Base-by-base conservation (phyloP, 2,329 filamentous ascomycete genomes). In the Fusarium agapanthi region DNA sequence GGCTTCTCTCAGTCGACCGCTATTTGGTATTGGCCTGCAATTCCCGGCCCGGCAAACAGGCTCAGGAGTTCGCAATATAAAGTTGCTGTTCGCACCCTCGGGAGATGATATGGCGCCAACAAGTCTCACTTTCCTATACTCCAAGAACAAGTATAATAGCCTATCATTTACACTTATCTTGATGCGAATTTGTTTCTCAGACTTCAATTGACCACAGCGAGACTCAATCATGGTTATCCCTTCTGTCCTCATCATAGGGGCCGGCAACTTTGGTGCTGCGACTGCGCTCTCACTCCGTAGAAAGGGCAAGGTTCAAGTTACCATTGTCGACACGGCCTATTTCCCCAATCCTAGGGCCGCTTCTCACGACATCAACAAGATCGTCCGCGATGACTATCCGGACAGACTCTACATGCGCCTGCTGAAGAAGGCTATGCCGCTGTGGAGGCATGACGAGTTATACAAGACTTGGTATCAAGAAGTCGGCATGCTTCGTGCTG, bases 401-500 rank as follows among this genome's bases (percentile, higher is more conserved):
- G 81, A 84, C 74, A 67, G 65, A 38, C 78, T 82, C 38, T 84
- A 84, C 72, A 84, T 83, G 79, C 77, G 76, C 50, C 80, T 84
- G 79, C 78, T 83, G 56, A 77, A 77, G 48, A 80, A 80, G 67
- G 83, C 82, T 68, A 84, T 84, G 83, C 78, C 79, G 24, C 72
- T 76, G 56, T 84, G 83, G 83, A 76, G 81, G 40, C 54, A 72
- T 24, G 83, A 87, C 54, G 83, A 85, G 3, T 81, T 90, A n/a
- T 88, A 88, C 80, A 84, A 83, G 53, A 60, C 76, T 9, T 86
- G 82, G 69, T 91, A 89, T 76, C 87, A 90, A 75, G 84, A 87
- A 71, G 88, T 88, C 0, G 89, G 89, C 15, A 89, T 89, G 88
- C 77, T 84, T 11, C 78, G 83, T 38, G 82, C 79, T 15, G 83